Evolutionary conservation across 371 early-diverging fungal species (phyloP).

Genomic region (Saksenaea oblongispora): DNA sequence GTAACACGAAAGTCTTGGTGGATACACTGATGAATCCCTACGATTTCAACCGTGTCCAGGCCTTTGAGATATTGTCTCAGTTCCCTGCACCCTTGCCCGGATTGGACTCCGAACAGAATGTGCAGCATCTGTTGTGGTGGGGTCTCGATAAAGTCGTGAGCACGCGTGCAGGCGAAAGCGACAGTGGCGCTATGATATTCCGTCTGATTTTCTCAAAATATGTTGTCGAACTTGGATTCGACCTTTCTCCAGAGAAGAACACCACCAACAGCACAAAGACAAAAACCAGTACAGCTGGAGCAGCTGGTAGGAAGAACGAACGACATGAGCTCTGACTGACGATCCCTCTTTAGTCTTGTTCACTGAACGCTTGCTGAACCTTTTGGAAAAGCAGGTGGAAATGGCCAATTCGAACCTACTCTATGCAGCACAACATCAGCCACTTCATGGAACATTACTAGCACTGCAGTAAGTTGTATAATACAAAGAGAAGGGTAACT

Average conservation of each 20-base stretch:
- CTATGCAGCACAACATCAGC: constrained; percentile 69
- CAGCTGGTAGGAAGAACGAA: constrained; percentile 10
- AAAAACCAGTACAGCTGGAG: not conserved
- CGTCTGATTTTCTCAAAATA: constrained; percentile 80
- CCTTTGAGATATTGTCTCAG: constrained; percentile 62
- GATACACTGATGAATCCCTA: constrained; percentile 67
- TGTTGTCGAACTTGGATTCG: constrained; percentile 57
- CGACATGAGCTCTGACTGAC: not conserved
- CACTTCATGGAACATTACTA: constrained; percentile 75
- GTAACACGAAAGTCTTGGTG: constrained; percentile 53
- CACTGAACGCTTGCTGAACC: constrained; percentile 50
- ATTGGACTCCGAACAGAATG: constrained; percentile 38
- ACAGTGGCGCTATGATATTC: constrained; percentile 79
- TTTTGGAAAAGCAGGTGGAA: constrained; percentile 54
- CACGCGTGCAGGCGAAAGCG: constrained; percentile 80
- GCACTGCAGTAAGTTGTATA: constrained; percentile 58
- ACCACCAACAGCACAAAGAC: constrained; percentile 13
- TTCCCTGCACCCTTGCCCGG: constrained; percentile 66
- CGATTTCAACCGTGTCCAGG: constrained; percentile 67
- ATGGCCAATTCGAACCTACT: constrained; percentile 63
- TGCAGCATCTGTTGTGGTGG: constrained; percentile 62
- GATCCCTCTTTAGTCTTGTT: constrained; percentile 31
- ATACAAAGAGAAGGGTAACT: constrained; percentile 15
- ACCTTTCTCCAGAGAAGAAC: constrained; percentile 43
- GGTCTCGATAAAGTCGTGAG: constrained; percentile 66